Evolutionary conservation across 2,329 filamentous ascomycete species (phyloP).

Genomic region (Trichoderma asperellum): DNA sequence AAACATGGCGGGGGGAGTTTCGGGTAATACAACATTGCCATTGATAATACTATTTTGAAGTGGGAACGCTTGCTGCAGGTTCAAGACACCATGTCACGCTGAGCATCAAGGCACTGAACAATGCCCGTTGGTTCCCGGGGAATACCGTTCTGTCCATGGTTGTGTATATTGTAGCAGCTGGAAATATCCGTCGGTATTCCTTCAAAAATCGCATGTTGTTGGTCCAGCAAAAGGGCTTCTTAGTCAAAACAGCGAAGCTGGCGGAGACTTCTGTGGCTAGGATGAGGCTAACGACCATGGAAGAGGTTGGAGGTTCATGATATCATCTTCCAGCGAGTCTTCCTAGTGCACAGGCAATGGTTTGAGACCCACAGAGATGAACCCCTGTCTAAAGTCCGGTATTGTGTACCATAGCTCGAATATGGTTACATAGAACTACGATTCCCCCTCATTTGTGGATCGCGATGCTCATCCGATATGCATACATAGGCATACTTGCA

Average conservation of each 20-base stretch:
- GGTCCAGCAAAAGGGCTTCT: not conserved
- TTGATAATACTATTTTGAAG: slow-evolving; percentile 17
- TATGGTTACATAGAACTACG: slow-evolving; percentile 12
- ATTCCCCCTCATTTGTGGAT: slow-evolving; percentile 23
- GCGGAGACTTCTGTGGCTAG: not conserved
- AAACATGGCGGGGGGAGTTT: slow-evolving; percentile 7
- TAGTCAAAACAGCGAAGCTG: not conserved
- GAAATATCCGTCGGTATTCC: slow-evolving; percentile 26
- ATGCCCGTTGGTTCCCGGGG: slow-evolving; percentile 11
- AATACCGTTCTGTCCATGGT: not conserved
- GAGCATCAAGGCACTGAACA: not conserved
- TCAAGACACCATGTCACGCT: slow-evolving; percentile 26
- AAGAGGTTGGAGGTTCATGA: not conserved
- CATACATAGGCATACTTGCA: not conserved
- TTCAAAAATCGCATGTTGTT: not conserved
- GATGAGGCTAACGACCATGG: slow-evolving; percentile 8
- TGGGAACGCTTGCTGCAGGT: slow-evolving; percentile 24
- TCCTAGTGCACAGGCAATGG: not conserved
- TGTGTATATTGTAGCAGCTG: not conserved
- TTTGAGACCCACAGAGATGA: not conserved
- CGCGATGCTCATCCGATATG: not conserved
- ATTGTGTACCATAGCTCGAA: not conserved
- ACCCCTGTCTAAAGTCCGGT: slow-evolving; percentile 1
- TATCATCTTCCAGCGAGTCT: slow-evolving; percentile 1
- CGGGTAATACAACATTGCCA: slow-evolving; percentile 22